Conservation (phyloP, 345 rosid species). For the Ceriops decandra region DNA sequence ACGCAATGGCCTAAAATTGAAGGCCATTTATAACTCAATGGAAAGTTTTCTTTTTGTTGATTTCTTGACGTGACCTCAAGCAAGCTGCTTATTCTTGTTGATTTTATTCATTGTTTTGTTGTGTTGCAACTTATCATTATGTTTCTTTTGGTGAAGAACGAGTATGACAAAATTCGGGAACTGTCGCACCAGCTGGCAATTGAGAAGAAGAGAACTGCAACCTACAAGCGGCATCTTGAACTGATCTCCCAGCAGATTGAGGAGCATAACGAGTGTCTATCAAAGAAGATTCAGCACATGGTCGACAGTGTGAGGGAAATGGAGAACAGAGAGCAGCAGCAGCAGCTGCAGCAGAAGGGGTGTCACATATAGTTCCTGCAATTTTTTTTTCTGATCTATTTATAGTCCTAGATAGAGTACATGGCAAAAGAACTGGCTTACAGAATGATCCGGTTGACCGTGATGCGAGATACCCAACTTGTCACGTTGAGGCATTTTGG, state of each 20-base stretch:
- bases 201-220: constrained; percentile 86
- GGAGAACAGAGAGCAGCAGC: constrained; percentile 56
- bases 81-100: neutral
- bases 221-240: constrained; percentile 90
- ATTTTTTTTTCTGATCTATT: constrained; percentile 6
- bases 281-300: constrained; percentile 79
- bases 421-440: constrained; percentile 12
- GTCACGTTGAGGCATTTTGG: too few relatives aligned
- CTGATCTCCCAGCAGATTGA: constrained; percentile 87
- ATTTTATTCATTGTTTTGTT: neutral
- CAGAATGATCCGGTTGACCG: neutral
- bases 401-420: neutral
- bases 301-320: constrained; percentile 70
- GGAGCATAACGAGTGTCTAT: constrained; percentile 71
- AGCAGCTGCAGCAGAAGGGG: constrained; percentile 40
- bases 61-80: neutral
- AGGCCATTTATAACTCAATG: too few relatives aligned
- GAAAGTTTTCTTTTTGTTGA: neutral
- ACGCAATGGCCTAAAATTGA: too few relatives aligned
- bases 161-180: constrained; percentile 85
- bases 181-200: constrained; percentile 84
- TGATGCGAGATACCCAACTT: too few relatives aligned
- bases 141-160: constrained; percentile 48
- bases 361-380: constrained; percentile 40
- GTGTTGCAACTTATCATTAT: neutral